phyloP scores from a whole-genome alignment of 169 alveolate species.

The Cyclospora cayetanensis region DNA sequence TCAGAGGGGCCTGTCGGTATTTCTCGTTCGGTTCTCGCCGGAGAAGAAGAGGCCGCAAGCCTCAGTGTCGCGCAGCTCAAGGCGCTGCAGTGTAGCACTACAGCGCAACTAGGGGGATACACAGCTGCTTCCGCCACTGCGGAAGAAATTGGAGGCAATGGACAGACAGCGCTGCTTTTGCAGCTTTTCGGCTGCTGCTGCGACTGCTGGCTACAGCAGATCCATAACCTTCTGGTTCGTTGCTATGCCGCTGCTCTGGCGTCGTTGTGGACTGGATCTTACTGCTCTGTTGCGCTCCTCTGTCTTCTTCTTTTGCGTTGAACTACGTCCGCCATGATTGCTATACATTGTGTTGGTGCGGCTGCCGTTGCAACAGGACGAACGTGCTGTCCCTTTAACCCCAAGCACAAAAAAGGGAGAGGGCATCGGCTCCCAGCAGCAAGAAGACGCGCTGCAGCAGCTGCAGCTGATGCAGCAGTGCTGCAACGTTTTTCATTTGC shows the following conservation, averaged over 20 bases:
- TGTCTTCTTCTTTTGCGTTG: neutral
- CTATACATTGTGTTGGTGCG: neutral
- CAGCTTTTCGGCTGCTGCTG: slow-evolving; percentile 5
- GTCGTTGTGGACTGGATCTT: neutral
- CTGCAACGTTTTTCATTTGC: neutral
- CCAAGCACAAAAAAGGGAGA: neutral
- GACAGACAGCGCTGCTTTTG: neutral
- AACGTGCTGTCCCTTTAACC: neutral
- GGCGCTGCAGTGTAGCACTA: neutral
- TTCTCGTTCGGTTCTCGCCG: neutral
- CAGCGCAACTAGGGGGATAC: neutral
- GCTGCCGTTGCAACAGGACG: slow-evolving; percentile 12
- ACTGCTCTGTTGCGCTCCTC: neutral
- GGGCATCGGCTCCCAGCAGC: neutral
- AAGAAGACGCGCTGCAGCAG: neutral
- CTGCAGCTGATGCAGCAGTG: slow-evolving; percentile 9
- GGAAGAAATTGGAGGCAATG: neutral
- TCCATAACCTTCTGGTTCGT: neutral
- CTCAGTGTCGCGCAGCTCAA: neutral
- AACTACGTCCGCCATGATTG: too few relatives aligned
- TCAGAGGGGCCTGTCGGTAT: neutral
- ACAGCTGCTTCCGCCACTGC: neutral
- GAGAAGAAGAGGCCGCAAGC: neutral
- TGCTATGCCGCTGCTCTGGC: neutral
- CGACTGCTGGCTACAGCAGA: neutral